These are phyloP conservation scores for Hypoxylon lienhwacheense DNA, from an alignment of 495 filamentous ascomycete species.

Conservation along the genomic window DNA sequence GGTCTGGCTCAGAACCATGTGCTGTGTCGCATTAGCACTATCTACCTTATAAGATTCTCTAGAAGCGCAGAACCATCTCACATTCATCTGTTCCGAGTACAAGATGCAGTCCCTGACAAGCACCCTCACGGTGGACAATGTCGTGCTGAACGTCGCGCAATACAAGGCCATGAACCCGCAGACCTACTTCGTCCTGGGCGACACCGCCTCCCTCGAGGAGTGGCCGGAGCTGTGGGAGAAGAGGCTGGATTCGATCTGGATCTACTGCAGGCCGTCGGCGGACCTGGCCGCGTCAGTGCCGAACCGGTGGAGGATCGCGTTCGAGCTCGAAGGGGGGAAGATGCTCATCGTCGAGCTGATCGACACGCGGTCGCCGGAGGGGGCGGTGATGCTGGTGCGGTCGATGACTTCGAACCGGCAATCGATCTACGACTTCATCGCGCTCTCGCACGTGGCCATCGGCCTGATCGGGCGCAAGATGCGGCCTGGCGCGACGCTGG, in stretches of 20 bases:
- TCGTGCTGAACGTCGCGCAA: background rate
- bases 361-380: background rate
- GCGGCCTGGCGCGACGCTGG: background rate
- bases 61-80: too few relatives aligned
- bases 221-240: background rate
- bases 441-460: background rate
- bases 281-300: background rate
- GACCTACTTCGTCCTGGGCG: background rate
- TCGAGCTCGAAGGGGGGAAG: slow-evolving; percentile 4
- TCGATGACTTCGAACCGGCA: background rate
- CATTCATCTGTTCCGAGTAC: too few relatives aligned
- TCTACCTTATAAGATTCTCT: too few relatives aligned
- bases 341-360: slow-evolving; percentile 2
- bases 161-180: background rate
- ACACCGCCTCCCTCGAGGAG: background rate
- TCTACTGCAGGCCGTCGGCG: background rate
- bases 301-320: slow-evolving; percentile 7
- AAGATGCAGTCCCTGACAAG: too few relatives aligned
- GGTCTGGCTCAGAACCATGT: too few relatives aligned
- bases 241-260: background rate
- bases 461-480: background rate
- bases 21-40: too few relatives aligned
- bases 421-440: background rate
- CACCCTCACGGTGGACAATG: background rate
- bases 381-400: background rate